Percentiles rank a stretch among this genome's conserved stretches.
Conservation (phyloP, 306 rosid species). For the Ormosia semicastrata region DNA sequence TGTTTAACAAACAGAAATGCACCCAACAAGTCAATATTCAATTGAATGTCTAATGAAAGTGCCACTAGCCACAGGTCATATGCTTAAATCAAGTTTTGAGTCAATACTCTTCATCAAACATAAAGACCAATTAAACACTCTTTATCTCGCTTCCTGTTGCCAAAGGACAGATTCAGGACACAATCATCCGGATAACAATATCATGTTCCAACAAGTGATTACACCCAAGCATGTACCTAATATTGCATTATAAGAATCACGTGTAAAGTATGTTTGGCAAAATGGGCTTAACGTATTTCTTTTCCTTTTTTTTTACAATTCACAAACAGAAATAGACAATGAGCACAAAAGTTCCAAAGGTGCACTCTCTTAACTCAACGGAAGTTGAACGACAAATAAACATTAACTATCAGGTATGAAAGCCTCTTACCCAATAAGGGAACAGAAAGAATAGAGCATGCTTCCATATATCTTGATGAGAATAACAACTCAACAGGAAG, state of each 20-base stretch:
- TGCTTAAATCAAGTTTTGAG: neutral
- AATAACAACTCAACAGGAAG: neutral
- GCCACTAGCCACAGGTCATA: neutral
- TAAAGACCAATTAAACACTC: neutral
- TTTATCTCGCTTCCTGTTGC: neutral
- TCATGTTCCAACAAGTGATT: neutral
- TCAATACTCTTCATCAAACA: neutral
- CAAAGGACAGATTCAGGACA: neutral
- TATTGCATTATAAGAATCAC: neutral
- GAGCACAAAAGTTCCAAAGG: neutral
- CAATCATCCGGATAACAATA: neutral
- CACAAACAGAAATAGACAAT: neutral
- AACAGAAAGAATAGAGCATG: neutral
- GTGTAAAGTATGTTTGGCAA: neutral
- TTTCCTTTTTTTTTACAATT: neutral
- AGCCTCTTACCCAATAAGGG: neutral
- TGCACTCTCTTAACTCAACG: neutral
- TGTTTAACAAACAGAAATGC: neutral
- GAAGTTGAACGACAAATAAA: conserved; percentile 1
- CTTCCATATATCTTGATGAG: neutral
- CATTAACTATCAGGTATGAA: too few relatives aligned
- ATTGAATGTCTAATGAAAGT: neutral
- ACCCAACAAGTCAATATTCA: neutral
- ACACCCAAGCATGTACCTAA: neutral
- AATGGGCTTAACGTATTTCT: neutral